Evolutionary conservation across 768 basidiomycete genomes (phyloP), one percentile per base, ranked within the genome.

Genomic region (Hygrophorus pudorinus): DNA sequence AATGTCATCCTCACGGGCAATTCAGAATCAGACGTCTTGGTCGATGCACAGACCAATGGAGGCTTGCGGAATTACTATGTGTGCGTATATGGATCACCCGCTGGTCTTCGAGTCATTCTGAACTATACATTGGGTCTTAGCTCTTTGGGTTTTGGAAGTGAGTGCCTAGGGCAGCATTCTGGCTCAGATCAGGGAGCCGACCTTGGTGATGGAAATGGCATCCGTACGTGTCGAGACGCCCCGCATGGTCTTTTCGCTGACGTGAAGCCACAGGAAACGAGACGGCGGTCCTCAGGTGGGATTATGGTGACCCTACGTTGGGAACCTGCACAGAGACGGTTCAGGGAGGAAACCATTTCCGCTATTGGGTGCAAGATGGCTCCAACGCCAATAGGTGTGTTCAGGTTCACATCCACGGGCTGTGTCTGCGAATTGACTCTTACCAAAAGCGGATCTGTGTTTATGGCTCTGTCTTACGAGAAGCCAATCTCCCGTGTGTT

Each of bases 361-460:
- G 91, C 32, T 93, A 91, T 59, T 93, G 89, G 90, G 61, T 70
- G 4, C 91, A 93, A 64, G 72, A 86, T 47, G 89, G 88, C 0
- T 48, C 64, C 10, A 21, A 59, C 2, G 79, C 67, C 5, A 68
- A 87, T 53, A 83, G 72, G 80, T 78, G 42, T 36, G 72, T 55
- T 24, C 12, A 38, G 8, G 34, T 14, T 35, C 7, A 10, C 13
- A 28, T n/a, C 34, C 36, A 41, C 33, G 38, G 12, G 17, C 29
- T 27, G 28, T 45, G 24, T 27, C 18, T 9, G 2, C 20, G 38
- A n/a, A 47, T 13, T 18, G 36, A n/a, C 28, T 10, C 11, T 36
- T 33, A 41, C 28, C 24, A 35, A 18, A 49, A 82, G 83, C 46
- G 75, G 81, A 28, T 85, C 85, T 2, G 67, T 84, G 34, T 88